phyloP scores from a whole-genome alignment of 108 stramenopile genomes.

The Ochromonas danica region DNA sequence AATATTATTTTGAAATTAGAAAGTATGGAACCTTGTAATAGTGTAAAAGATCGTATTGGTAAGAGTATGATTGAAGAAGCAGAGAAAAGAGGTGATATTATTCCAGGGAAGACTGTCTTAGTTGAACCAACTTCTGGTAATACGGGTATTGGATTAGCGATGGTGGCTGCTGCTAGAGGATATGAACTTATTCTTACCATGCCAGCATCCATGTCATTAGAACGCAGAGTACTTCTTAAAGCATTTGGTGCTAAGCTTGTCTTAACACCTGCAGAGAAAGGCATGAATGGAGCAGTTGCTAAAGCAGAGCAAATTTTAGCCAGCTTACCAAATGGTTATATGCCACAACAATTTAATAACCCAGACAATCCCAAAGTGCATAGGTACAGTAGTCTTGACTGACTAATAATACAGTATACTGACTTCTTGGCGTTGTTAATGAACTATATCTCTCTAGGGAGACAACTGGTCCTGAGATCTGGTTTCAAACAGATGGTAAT shows the following conservation, averaged over 20 bases:
- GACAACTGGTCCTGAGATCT: conserved; percentile 76
- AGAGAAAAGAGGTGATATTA: conserved; percentile 64
- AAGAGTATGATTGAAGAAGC: conserved; percentile 69
- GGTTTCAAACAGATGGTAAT: conserved; percentile 49
- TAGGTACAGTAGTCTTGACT: too few species aligned
- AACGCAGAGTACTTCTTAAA: conserved; percentile 76
- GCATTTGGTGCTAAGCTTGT: conserved; percentile 45
- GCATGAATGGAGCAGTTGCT: conserved; percentile 74
- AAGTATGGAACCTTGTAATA: conserved; percentile 65
- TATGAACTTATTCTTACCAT: conserved; percentile 79
- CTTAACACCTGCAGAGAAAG: conserved; percentile 60
- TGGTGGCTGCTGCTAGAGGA: conserved; percentile 80
- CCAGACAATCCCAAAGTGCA: conserved; percentile 85
- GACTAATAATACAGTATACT: too few species aligned
- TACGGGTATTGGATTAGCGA: conserved; percentile 69
- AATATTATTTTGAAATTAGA: conserved; percentile 48
- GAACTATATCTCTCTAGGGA: too few species aligned
- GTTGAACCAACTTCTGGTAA: conserved; percentile 28
- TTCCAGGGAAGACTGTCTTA: conserved; percentile 42
- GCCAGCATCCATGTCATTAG: conserved; percentile 83
- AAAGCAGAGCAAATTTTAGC: conserved; percentile 68
- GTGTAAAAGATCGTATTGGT: conserved; percentile 74
- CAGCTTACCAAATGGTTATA: conserved; percentile 46
- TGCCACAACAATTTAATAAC: conserved; percentile 76
- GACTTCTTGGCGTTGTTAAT: too few species aligned